Conservation (phyloP, 2,329 filamentous ascomycete genomes). For the Onygenales sp. region DNA sequence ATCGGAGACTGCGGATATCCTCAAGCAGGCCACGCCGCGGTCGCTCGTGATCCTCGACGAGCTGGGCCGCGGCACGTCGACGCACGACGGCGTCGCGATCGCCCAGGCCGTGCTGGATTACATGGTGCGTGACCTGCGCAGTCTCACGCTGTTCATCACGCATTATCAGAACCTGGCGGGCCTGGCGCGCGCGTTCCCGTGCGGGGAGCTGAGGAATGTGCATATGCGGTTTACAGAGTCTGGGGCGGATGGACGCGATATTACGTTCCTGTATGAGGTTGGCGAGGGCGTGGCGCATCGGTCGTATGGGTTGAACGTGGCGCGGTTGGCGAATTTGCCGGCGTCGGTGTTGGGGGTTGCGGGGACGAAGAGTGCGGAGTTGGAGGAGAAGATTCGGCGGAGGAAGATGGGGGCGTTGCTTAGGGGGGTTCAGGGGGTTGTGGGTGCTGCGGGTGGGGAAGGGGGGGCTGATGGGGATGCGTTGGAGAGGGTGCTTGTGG, state of each 20-base stretch:
- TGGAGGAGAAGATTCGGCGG: slow-evolving; percentile 64
- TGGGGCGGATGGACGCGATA: slow-evolving; percentile 53
- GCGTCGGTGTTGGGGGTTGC: slow-evolving; percentile 68
- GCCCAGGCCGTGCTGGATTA: slow-evolving; percentile 84
- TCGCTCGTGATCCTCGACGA: slow-evolving; percentile 90
- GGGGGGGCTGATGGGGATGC: slow-evolving; percentile 12
- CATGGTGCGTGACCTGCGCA: slow-evolving; percentile 62
- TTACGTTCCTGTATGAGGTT: slow-evolving; percentile 92
- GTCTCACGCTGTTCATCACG: slow-evolving; percentile 89
- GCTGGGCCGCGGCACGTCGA: slow-evolving; percentile 84
- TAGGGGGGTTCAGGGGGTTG: slow-evolving; percentile 20
- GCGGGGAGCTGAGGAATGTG: slow-evolving; percentile 66
- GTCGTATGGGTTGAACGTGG: slow-evolving; percentile 91
- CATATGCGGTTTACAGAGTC: slow-evolving; percentile 80
- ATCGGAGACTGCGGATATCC: slow-evolving; percentile 80
- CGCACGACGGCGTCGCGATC: slow-evolving; percentile 93
- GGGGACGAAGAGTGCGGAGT: slow-evolving; percentile 63
- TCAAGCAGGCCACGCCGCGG: slow-evolving; percentile 76
- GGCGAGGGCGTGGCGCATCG: slow-evolving; percentile 85
- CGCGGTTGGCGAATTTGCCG: slow-evolving; percentile 73
- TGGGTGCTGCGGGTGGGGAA: slow-evolving; percentile 14
- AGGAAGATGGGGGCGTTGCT: slow-evolving; percentile 45
- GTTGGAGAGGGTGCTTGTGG: slow-evolving; percentile 31
- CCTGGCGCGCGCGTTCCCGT: slow-evolving; percentile 58
- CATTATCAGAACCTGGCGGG: slow-evolving; percentile 86